Evolutionary conservation across 257 asterid species (phyloP).

Genomic region (Asclepias syriaca): DNA sequence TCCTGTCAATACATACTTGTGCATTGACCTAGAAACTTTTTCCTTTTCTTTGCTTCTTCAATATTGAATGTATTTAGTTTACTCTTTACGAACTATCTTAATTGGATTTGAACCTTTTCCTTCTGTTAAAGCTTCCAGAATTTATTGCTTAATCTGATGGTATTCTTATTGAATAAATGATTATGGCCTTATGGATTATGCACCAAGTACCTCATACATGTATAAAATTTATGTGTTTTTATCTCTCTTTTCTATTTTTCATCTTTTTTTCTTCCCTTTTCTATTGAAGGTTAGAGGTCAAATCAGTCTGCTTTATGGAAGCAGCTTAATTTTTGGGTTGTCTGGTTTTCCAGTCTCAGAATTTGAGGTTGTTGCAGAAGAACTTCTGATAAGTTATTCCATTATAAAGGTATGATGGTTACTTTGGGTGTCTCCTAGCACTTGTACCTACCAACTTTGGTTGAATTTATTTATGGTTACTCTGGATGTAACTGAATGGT

Average conservation of each 20-base stretch:
- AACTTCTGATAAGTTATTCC: conserved; percentile 91
- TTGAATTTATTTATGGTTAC: not conserved
- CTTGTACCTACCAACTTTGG: not conserved
- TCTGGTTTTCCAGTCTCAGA: conserved; percentile 84
- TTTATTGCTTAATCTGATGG: not conserved
- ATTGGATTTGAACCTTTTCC: not conserved
- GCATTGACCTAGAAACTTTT: not conserved
- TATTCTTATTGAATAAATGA: conserved; percentile 2
- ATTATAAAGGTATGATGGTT: conserved; percentile 58
- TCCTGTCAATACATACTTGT: not conserved
- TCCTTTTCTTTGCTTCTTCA: not conserved
- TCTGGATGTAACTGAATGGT: not conserved
- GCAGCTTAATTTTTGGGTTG: conserved; percentile 89
- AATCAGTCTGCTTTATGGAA: conserved; percentile 73
- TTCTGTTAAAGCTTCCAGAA: not conserved
- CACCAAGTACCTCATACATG: not conserved
- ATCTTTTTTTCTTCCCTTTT: not conserved
- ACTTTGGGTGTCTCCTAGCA: not conserved
- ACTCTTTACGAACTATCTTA: not conserved
- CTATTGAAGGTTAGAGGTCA: conserved; percentile 86
- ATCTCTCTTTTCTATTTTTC: not conserved
- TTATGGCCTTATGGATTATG: not conserved
- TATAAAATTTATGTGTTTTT: not conserved
- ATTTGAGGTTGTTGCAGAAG: conserved; percentile 97
- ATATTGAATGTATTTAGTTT: not conserved